Conservation (phyloP, 805 yeast genomes). For the Cyberlindnera mississippiensis region DNA sequence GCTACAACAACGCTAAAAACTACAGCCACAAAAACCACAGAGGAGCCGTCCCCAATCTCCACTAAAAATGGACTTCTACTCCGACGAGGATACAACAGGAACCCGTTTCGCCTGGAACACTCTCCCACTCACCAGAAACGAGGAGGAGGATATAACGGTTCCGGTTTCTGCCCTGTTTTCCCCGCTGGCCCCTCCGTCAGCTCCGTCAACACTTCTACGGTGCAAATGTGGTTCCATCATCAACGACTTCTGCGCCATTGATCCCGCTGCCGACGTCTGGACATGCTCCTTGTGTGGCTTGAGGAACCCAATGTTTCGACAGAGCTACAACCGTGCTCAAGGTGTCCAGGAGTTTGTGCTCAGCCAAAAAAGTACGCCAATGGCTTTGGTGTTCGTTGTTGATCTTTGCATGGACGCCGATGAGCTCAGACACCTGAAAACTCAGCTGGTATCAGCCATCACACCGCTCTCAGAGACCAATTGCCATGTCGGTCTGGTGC, state of each 20-base stretch:
- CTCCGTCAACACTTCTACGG: constrained; percentile 34
- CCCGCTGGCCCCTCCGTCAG: constrained; percentile 44
- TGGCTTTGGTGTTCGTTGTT: constrained; percentile 74
- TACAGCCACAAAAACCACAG: too few species aligned
- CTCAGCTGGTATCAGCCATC: constrained; percentile 63
- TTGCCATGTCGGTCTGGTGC: constrained; percentile 74
- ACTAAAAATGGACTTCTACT: constrained; percentile 3
- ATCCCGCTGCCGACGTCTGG: constrained; percentile 72
- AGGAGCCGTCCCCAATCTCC: background rate
- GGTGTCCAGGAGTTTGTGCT: constrained; percentile 4
- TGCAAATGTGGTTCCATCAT: constrained; percentile 82
- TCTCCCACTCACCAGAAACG: constrained; percentile 82
- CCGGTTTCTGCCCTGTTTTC: constrained; percentile 92
- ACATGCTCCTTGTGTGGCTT: constrained; percentile 71
- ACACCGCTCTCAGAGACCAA: constrained; percentile 69
- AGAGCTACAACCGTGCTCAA: background rate
- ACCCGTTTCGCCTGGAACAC: constrained; percentile 74
- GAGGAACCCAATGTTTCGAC: background rate
- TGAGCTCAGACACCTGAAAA: constrained; percentile 71
- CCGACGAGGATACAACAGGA: constrained; percentile 47
- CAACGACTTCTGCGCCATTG: constrained; percentile 81
- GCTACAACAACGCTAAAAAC: too few species aligned
- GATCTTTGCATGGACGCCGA: constrained; percentile 85
- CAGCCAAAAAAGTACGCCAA: constrained; percentile 50
- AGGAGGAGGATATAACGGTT: constrained; percentile 82